These are phyloP conservation scores for Auxenochlorella pyrenoidosa DNA, from an alignment of 139 green algal genomes.

Conservation along the genomic window DNA sequence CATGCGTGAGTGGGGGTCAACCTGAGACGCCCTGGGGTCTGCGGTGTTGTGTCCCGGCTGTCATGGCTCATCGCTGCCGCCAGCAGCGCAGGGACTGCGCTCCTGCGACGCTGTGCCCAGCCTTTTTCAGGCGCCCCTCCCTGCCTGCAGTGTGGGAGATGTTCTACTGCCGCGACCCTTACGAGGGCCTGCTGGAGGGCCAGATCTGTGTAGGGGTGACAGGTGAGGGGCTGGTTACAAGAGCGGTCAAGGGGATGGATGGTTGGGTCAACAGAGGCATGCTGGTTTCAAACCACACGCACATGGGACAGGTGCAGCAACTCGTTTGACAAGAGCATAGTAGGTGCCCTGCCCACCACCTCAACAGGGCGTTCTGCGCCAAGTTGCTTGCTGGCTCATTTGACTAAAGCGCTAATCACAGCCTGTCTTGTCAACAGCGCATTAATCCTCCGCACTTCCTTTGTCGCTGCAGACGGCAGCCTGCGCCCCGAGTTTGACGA, in stretches of 20 bases:
- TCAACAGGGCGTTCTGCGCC: neutral
- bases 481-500: conserved; percentile 44
- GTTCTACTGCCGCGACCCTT: conserved; percentile 41
- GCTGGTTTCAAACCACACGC: no score
- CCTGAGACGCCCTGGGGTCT: neutral
- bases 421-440: neutral
- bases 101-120: no score
- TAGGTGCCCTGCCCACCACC: neutral
- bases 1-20: conserved; percentile 29
- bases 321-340: no score
- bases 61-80: no score
- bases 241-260: neutral
- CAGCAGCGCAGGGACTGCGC: no score
- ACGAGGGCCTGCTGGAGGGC: conserved; percentile 36
- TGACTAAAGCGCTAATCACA: no score
- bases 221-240: neutral
- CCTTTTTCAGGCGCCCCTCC: neutral
- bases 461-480: neutral
- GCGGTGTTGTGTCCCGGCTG: neutral
- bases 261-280: no score
- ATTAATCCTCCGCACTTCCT: neutral
- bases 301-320: no score
- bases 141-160: conserved; percentile 43
- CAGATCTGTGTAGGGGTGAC: conserved; percentile 41
- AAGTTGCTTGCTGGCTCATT: no score